Conservation (phyloP, 2,329 filamentous ascomycete species). For the Pseudogymnoascus sp. region DNA sequence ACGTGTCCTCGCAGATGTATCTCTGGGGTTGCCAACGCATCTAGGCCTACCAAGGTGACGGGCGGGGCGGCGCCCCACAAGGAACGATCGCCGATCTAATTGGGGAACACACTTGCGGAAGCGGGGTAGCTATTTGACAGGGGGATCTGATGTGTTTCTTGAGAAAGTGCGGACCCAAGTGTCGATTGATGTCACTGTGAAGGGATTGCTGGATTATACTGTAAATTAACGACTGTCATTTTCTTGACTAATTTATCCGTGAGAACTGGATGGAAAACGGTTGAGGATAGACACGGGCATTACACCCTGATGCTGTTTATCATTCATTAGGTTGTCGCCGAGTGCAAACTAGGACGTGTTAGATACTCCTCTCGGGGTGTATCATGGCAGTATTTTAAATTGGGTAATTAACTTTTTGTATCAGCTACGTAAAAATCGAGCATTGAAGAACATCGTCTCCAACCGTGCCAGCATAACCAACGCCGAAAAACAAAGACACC, state of each 20-base stretch:
- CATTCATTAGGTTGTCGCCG: background rate
- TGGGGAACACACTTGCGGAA: too few relatives aligned
- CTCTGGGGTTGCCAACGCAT: too few relatives aligned
- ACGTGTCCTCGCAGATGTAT: too few relatives aligned
- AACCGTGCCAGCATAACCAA: background rate
- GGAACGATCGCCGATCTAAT: too few relatives aligned
- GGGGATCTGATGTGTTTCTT: too few relatives aligned
- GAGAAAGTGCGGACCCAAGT: too few relatives aligned
- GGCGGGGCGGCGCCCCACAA: too few relatives aligned
- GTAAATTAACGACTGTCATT: too few relatives aligned
- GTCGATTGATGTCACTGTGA: too few relatives aligned
- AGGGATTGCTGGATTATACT: too few relatives aligned
- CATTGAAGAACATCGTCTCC: background rate
- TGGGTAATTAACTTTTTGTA: background rate
- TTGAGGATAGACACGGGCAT: background rate
- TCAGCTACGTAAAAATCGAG: background rate
- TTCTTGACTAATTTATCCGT: background rate
- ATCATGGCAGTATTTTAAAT: background rate
- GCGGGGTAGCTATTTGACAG: too few relatives aligned
- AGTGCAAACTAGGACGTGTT: background rate
- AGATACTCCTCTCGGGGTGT: background rate
- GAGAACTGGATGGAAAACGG: background rate
- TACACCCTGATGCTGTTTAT: background rate
- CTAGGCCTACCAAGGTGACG: too few relatives aligned
- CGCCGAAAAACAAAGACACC: background rate